Evolutionary conservation across 73 alveolate genomes (phyloP).

Genomic region (Tetrahymena elliotti): DNA sequence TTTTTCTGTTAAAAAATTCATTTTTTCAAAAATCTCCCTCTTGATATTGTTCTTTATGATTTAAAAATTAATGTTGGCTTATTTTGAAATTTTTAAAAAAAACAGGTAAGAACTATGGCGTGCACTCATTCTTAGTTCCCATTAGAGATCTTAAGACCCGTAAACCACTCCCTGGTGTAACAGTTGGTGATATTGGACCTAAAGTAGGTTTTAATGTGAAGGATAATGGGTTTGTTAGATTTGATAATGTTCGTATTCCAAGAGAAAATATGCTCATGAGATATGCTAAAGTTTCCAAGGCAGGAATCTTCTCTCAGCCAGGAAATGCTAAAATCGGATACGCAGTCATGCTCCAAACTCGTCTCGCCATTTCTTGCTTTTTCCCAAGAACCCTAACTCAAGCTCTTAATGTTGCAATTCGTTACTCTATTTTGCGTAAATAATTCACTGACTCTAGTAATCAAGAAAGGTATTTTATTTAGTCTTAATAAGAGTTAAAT

Average conservation of each 20-base stretch:
- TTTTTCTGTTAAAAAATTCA: too few relatives aligned
- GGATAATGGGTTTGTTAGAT: conserved; percentile 84
- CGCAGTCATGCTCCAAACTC: conserved; percentile 56
- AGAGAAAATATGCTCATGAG: conserved; percentile 72
- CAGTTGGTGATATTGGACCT: conserved; percentile 75
- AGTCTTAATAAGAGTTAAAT: neutral
- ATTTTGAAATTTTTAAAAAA: neutral
- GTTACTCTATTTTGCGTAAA: conserved; percentile 63
- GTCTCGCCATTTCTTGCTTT: conserved; percentile 49
- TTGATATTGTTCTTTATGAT: neutral
- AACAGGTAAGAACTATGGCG: conserved; percentile 59
- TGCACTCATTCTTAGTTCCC: conserved; percentile 53
- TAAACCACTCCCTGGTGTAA: conserved; percentile 61
- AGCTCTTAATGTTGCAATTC: conserved; percentile 54
- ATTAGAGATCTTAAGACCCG: conserved; percentile 60
- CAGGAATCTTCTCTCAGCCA: conserved; percentile 49
- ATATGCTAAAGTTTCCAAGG: conserved; percentile 56
- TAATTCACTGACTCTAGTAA: conserved; percentile 52
- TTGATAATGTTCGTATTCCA: conserved; percentile 73
- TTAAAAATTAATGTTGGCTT: neutral
- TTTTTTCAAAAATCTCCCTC: conserved; percentile 8
- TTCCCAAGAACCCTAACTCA: conserved; percentile 37
- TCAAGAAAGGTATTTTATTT: conserved; percentile 19
- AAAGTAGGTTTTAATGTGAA: conserved; percentile 72
- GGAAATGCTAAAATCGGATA: conserved; percentile 66